Conservation (phyloP, 2,329 filamentous ascomycete species). For the Microdochium trichocladiopsis region DNA sequence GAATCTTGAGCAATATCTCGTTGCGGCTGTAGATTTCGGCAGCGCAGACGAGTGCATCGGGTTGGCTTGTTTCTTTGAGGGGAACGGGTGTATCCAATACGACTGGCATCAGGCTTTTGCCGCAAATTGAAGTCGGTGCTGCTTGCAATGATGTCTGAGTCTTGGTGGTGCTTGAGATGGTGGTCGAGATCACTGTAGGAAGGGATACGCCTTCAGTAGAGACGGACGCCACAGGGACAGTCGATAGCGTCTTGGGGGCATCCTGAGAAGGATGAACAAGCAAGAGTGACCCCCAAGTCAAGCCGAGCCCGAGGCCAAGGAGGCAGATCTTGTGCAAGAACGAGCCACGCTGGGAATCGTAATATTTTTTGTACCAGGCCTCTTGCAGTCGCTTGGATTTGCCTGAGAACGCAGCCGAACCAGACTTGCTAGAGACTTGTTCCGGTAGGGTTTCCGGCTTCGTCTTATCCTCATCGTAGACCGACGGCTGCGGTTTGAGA, state of each 20-base stretch:
- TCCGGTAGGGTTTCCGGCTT: neutral
- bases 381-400: neutral
- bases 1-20: slow-evolving; percentile 48
- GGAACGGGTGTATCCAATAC: slow-evolving; percentile 29
- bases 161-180: slow-evolving; percentile 19
- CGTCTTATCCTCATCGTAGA: neutral
- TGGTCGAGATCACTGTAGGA: slow-evolving; percentile 11
- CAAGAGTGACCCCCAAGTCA: neutral
- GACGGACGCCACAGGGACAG: slow-evolving; percentile 22
- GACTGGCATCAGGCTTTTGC: slow-evolving; percentile 27
- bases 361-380: neutral
- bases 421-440: neutral
- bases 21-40: slow-evolving; percentile 37
- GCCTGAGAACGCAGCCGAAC: neutral
- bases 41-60: slow-evolving; percentile 30
- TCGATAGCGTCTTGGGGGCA: slow-evolving; percentile 10
- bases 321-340: neutral
- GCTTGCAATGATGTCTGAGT: slow-evolving; percentile 23
- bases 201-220: slow-evolving; percentile 13
- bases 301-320: neutral
- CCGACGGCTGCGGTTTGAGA: neutral
- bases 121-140: slow-evolving; percentile 17
- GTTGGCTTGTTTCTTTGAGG: slow-evolving; percentile 3
- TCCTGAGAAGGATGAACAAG: neutral
- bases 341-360: neutral